Percentiles rank a stretch among this genome's conserved stretches.
phyloP scores from a whole-genome alignment of 164 flowering plant species.

The Stephania cephalantha region DNA sequence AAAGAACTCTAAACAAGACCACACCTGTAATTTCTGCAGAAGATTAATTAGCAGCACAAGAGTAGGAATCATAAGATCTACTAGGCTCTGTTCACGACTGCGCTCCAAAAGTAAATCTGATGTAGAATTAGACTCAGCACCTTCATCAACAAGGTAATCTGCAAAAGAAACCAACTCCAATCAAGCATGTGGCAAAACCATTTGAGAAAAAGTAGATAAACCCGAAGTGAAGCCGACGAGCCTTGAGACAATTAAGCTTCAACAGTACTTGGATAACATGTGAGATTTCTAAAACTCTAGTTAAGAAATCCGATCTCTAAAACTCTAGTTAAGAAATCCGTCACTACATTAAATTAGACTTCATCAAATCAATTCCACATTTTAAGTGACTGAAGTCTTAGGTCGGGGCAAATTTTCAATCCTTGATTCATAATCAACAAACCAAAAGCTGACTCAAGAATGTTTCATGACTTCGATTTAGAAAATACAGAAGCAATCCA shows the following conservation, averaged over 20 bases:
- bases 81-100: conserved; percentile 75
- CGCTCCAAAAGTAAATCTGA: conserved; percentile 86
- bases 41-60: conserved; percentile 61
- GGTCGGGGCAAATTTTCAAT: neutral
- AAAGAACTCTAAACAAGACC: neutral
- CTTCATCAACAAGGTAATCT: conserved; percentile 99
- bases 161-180: conserved; percentile 18
- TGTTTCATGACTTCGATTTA: too few species aligned
- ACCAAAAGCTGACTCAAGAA: too few species aligned
- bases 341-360: too few species aligned
- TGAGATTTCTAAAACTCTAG: neutral
- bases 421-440: neutral
- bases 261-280: neutral
- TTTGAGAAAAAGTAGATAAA: neutral
- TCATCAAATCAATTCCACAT: too few species aligned
- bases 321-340: neutral
- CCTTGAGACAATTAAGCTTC: neutral
- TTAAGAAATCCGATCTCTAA: neutral
- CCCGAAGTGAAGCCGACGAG: neutral
- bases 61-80: conserved; percentile 81
- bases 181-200: neutral
- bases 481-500: too few species aligned
- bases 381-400: neutral
- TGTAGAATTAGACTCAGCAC: conserved; percentile 80
- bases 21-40: conserved; percentile 79